A percentile compares a stretch with the other conserved stretches of the same genome.
phyloP scores from a whole-genome alignment of 495 filamentous ascomycete species.

The Aspergillus baeticus region DNA sequence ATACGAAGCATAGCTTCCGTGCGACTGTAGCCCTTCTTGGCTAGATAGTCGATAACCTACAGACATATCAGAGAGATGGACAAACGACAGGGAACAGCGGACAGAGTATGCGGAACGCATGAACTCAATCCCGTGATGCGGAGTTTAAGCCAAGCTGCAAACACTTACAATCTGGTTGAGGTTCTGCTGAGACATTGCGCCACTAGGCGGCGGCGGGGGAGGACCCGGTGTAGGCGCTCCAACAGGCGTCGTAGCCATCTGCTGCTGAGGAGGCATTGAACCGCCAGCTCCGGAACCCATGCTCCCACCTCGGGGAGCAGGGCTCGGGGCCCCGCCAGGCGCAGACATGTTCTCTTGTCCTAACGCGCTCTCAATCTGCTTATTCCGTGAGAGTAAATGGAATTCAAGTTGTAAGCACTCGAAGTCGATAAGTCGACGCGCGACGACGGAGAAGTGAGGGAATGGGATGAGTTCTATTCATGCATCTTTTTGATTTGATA shows the following conservation, averaged over 20 bases:
- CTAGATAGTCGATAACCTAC: slow-evolving; percentile 92
- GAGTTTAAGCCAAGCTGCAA: background rate
- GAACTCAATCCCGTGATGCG: background rate
- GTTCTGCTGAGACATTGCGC: slow-evolving; percentile 74
- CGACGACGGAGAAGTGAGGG: background rate
- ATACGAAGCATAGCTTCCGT: slow-evolving; percentile 92
- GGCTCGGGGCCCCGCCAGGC: slow-evolving; percentile 48
- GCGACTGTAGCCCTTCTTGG: slow-evolving; percentile 90
- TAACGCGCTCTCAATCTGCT: background rate
- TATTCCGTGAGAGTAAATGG: background rate
- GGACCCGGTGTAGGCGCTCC: slow-evolving; percentile 38
- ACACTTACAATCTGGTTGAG: slow-evolving; percentile 89
- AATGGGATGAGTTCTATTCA: background rate
- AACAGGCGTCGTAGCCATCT: slow-evolving; percentile 39
- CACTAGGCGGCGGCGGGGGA: slow-evolving; percentile 39
- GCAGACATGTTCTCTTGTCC: slow-evolving; percentile 37
- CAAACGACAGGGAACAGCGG: background rate
- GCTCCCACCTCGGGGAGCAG: slow-evolving; percentile 50
- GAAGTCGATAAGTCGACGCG: slow-evolving; percentile 4
- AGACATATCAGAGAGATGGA: background rate
- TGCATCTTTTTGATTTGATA: slow-evolving; percentile 15
- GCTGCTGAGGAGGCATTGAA: slow-evolving; percentile 51
- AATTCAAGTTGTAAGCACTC: background rate
- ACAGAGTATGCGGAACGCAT: background rate
- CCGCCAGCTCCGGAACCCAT: slow-evolving; percentile 52